phyloP scores from a whole-genome alignment of 2,329 filamentous ascomycete genomes.

The Pestalotiopsis fici region DNA sequence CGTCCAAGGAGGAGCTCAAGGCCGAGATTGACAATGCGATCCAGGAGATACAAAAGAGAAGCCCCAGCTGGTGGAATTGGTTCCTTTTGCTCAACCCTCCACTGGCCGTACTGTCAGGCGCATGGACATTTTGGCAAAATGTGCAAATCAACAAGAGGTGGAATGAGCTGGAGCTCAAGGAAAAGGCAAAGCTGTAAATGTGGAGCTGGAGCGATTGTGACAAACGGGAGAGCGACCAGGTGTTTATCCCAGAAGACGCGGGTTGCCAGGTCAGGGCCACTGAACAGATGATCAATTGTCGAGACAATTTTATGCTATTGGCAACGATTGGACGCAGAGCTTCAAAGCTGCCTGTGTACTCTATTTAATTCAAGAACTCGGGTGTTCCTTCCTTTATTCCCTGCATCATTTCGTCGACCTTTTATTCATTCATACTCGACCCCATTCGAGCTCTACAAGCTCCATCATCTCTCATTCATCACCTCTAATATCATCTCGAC shows the following conservation, averaged over 20 bases:
- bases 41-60: constrained; percentile 58
- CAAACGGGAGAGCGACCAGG: background rate
- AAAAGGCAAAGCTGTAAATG: constrained; percentile 42
- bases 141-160: constrained; percentile 69
- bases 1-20: constrained; percentile 68
- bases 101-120: constrained; percentile 66
- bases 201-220: background rate
- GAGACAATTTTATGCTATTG: background rate
- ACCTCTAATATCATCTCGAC: background rate
- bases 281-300: background rate
- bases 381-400: background rate
- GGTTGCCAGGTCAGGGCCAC: background rate
- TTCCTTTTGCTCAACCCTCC: constrained; percentile 71
- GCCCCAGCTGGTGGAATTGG: constrained; percentile 85
- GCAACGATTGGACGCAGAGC: background rate
- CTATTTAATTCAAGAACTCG: background rate
- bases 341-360: background rate
- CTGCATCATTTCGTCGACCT: background rate
- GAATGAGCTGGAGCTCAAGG: constrained; percentile 58
- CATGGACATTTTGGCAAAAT: constrained; percentile 75
- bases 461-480: background rate
- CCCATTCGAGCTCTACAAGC: background rate
- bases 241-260: background rate
- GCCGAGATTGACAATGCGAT: constrained; percentile 68
- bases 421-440: background rate